Base-by-base conservation (phyloP, 2,329 filamentous ascomycete species). In the Teratosphaeria destructans region DNA sequence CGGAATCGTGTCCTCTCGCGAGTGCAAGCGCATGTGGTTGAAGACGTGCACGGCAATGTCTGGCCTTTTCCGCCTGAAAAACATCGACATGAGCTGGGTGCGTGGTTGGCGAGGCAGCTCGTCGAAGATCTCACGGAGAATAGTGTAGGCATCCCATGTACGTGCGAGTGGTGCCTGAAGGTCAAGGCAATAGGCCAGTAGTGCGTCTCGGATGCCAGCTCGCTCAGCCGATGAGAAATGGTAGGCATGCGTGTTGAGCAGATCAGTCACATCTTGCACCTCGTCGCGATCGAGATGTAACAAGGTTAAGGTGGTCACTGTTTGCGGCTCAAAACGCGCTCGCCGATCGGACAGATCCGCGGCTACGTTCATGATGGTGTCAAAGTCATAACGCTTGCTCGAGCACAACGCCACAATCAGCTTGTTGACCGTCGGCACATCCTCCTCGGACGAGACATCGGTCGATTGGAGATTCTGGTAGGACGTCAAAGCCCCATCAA, bases 41-140 rank as follows among this genome's bases (percentile, higher is more conserved):
- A 99, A 96, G 37, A 95, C 85, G 62, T 91, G 81, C 54, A 85
- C 85, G 2, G 89, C 92, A 82, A 96, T 91, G 68, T 97, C 92
- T 12, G 89, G 81, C 11, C 91, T 85, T 32, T 83, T 81, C 47
- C 90, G 86, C 7, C 80, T 76, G 75, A 97, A 96, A 75, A 97
- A 96, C 26, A 82, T 79, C 26, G 86, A 81, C 89, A 99, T 95
- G 53, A 96, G 78, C 29, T 79, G 74, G 14, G 86, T 84, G 10
- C 93, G 87, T 56, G 82, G 79, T 2, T 80, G 77, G 5, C 84
- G 79, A n/a, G 83, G 79, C 0, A 86, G 86, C 74, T 79, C 88
- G 69, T 79, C 76, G 63, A 86, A 85, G 10, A 80, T 76, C n/a
- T 80, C 71, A 37, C 77, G 78, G 49, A 85, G 67, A n/a, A 86